Evolutionary conservation across 768 basidiomycete genomes (phyloP), one percentile per base, ranked within the genome.

Genomic region (Tubosaeta sp.): DNA sequence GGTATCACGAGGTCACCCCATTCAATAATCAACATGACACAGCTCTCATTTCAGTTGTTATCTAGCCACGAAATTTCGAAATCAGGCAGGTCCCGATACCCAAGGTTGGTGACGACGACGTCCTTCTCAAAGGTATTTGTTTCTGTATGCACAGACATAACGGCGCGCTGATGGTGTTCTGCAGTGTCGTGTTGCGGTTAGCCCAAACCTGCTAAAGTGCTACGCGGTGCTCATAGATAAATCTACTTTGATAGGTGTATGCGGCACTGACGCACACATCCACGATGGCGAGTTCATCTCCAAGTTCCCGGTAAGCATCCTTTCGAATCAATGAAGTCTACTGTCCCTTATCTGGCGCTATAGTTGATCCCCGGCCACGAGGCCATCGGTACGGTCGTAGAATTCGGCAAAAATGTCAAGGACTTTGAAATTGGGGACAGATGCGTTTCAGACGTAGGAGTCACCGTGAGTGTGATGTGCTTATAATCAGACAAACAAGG

Each of bases 391-490:
- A 71, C 70, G 9, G 72, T 92, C 47, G 81, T 86, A 24, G 81
- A 84, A 55, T 73, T 88, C 59, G 91, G 92, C 21, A 86, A 84
- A 72, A 80, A 89, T 52, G 91, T 94, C 42, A 80, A 80, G 55
- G 87, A 79, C 5, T 91, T 94, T 60, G 69, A 74, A 2, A 66
- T 81, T 13, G 92, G 92, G 25, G 92, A 94, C 62, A 83, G 90
- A 46, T 84, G 85, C 60, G 92, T 90, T 34, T 88, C 87, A 22
- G 92, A 95, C 67, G 86, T 87, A 34, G 79, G 84, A 53, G 73
- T 80, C 48, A 82, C 84, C 44, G 87, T 86, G 52, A 64, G 83
- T 65, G 27, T 55, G 30, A 83, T 65, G 27, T 55, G 30, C 50
- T 45, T 54, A 14, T 11, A 13, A 4, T 24, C 36, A 12, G 7